phyloP scores from a whole-genome alignment of 495 filamentous ascomycete genomes.

The Thermochaetoides thermophila region DNA sequence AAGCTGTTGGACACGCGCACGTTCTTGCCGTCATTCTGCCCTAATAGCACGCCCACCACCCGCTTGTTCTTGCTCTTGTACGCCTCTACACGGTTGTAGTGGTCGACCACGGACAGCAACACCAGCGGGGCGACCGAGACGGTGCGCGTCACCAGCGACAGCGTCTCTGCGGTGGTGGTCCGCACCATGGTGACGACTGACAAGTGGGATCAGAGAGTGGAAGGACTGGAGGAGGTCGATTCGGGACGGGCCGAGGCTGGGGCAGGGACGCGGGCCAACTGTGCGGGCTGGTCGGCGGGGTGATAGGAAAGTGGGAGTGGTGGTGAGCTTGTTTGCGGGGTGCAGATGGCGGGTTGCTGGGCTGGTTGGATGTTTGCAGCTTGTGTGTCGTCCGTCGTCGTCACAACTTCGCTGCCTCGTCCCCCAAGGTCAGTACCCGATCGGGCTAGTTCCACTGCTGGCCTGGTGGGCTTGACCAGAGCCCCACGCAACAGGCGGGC shows the following conservation, averaged over 20 bases:
- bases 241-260: neutral
- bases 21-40: slow-evolving; percentile 87
- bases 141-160: slow-evolving; percentile 78
- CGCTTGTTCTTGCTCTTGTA: slow-evolving; percentile 75
- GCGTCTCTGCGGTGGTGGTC: slow-evolving; percentile 85
- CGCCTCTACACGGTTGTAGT: slow-evolving; percentile 77
- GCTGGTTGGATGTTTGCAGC: slow-evolving; percentile 1
- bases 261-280: neutral
- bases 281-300: too few relatives aligned
- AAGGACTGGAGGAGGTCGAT: neutral
- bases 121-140: slow-evolving; percentile 97
- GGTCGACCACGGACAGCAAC: slow-evolving; percentile 94
- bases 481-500: too few relatives aligned
- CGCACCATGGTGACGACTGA: slow-evolving; percentile 72
- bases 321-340: slow-evolving; percentile 4
- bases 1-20: slow-evolving; percentile 98
- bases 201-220: neutral
- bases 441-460: slow-evolving; percentile 8
- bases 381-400: slow-evolving; percentile 12
- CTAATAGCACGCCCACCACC: slow-evolving; percentile 88
- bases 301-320: neutral
- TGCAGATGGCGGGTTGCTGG: slow-evolving; percentile 1
- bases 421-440: slow-evolving; percentile 16
- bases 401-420: slow-evolving; percentile 22
- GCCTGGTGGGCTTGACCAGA: too few relatives aligned